Base-by-base conservation (phyloP, 176 grass and related monocot genomes). In the sorghum (Sorghum bicolor) region DNA sequence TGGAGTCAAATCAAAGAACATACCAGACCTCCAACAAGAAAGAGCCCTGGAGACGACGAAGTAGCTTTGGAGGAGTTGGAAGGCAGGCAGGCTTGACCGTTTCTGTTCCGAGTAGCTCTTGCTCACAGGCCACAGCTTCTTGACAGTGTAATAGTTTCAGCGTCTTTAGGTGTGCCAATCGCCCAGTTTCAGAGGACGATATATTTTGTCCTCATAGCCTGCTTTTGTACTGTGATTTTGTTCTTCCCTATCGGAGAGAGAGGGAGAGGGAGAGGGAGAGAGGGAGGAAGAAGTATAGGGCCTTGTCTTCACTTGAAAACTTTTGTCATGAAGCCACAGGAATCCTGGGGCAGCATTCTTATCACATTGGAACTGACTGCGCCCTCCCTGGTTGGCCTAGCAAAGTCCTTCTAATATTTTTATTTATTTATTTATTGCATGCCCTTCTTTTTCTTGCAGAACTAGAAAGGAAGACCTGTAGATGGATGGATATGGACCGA, bases 301-400 rank as follows among this genome's bases (percentile, higher is more conserved):
- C 52, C 66, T 79, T 82, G 74, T 82, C 85, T 80, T 85, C 66
- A 86, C 78, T 86, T 86, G 88, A 82, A 77, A 74, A 62, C 55
- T 86, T 90, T 90, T 86, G 74, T 48, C 83, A 83, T 66, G 74
- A 57, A 83, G 73, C 73, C 73, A 90, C 79, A 83, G 84, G 84
- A 87, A 87, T 83, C 89, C 67, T 67, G 83, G 83, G 80, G 60
- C 79, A 79, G 45, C 84, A 67, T 61, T 83, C 80, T 90, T 86
- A 83, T 87, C 88, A 79, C 80, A 83, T 90, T 80, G 80, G 88
- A 90, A 87, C 84, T 79, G 80, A 70, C 80, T 87, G 74, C 86
- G 74, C 86, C 71, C 62, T 82, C 58, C 78, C 43, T 65, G 45
- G 86, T 72, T 84, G 75, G 87, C 32, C 80, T 45, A 44, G 24